phyloP scores from a whole-genome alignment of 805 yeast species.

The Teunomyces stri region DNA sequence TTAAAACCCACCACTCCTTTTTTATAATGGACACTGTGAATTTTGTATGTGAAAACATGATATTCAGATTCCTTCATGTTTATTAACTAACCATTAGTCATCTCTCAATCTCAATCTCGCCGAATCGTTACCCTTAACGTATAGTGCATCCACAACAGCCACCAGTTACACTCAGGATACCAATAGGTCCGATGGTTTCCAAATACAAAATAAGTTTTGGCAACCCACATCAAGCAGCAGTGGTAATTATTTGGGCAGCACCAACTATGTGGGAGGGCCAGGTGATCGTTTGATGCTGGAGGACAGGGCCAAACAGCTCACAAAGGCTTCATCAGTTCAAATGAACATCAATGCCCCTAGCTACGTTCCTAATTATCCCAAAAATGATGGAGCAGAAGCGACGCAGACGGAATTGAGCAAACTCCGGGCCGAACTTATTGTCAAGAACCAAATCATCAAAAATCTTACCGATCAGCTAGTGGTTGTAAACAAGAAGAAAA shows the following conservation, averaged over 20 bases:
- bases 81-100: neutral
- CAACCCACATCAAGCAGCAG: neutral
- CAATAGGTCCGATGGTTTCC: neutral
- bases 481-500: conserved; percentile 11
- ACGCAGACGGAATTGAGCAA: conserved; percentile 19
- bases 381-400: neutral
- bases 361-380: conserved; percentile 22
- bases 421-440: conserved; percentile 48
- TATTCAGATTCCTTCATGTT: neutral
- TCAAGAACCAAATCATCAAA: conserved; percentile 49
- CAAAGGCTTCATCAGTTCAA: conserved; percentile 10
- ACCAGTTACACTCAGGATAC: conserved; percentile 1
- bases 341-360: conserved; percentile 32
- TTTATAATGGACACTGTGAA: neutral
- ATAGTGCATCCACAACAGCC: neutral
- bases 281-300: conserved; percentile 3
- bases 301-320: neutral
- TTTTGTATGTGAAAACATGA: neutral
- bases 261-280: no score
- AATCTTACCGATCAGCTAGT: conserved; percentile 35
- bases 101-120: neutral
- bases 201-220: neutral
- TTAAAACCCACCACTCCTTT: neutral
- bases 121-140: neutral
- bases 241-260: neutral